phyloP scores from a whole-genome alignment of 495 filamentous ascomycete genomes.

The Penicillium simplicissimum region DNA sequence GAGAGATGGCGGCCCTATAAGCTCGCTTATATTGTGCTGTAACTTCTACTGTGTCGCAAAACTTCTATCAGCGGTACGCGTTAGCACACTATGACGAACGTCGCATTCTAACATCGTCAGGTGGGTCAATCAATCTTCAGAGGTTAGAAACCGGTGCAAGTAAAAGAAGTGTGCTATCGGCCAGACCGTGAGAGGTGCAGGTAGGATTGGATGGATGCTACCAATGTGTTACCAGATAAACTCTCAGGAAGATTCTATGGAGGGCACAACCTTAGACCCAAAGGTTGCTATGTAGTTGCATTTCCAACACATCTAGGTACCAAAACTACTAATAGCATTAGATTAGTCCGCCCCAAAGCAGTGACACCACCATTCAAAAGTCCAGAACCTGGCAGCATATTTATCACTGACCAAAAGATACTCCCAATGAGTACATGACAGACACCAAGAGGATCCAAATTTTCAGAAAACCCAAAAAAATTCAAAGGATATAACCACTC shows the following conservation, averaged over 20 bases:
- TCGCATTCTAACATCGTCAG: too few relatives aligned
- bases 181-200: too few relatives aligned
- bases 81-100: too few relatives aligned
- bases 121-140: too few relatives aligned
- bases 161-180: too few relatives aligned
- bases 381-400: neutral
- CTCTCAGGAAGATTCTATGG: too few relatives aligned
- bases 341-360: neutral
- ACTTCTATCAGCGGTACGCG: too few relatives aligned
- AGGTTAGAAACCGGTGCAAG: too few relatives aligned
- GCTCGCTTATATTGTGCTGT: neutral
- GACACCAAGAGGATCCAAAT: neutral
- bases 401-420: neutral
- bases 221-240: too few relatives aligned
- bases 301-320: neutral
- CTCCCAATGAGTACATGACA: neutral
- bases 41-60: too few relatives aligned
- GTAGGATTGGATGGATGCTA: too few relatives aligned
- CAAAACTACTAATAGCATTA: neutral
- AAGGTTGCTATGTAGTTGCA: neutral
- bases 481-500: conserved; percentile 2
- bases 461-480: neutral
- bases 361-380: neutral
- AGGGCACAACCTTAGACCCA: neutral
- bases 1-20: neutral